Base-by-base conservation (phyloP, 371 early-diverging fungal genomes). In the Rhizopus arrhizus region DNA sequence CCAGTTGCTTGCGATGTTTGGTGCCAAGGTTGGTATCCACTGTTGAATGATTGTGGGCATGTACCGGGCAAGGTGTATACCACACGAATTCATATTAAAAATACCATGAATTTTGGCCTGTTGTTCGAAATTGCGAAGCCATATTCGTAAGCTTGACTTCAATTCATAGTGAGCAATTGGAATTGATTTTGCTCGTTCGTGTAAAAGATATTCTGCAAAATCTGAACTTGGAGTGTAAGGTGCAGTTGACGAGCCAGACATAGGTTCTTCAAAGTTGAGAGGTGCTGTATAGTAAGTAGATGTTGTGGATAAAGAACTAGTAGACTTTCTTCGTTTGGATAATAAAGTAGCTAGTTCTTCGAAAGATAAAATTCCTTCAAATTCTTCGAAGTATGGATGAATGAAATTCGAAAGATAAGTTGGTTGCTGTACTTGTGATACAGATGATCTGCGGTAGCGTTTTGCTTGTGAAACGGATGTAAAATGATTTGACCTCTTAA, bases 381-480 rank as follows among this genome's bases (percentile, higher is more conserved):
- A n/a, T 41, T 41, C 22, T 7, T 38, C 40, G 42, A 16, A 13
- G 16, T 53, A 7, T 10, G 36, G 10, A 36, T 6, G 36, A 36
- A 10, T 36, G 5, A 5, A 6, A 10, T 6, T 5, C 10, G 36
- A 6, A 6, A 6, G 36, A 36, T 36, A 36, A 36, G 36, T 36
- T 36, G 36, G 36, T 36, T 15, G 36, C 15, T 35, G 36, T 35
- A 33, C n/a, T n/a, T n/a, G n/a, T n/a, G n/a, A 38, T 29, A 16
- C 29, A 53, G 53, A 53, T 53, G 53, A 35, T 53, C 53, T 53
- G 36, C 53, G 53, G 3, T n/a, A 3, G 5, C 53, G 40, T 16
- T 53, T 53, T 9, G 40, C 3, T 13, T 5, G 16, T n/a, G 53
- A n/a, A 36, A 36, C 36, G 10, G 10, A 36, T 6, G 10, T 6